Base-by-base conservation (phyloP, 23 red algal species). In the Agarophyton chilense region DNA sequence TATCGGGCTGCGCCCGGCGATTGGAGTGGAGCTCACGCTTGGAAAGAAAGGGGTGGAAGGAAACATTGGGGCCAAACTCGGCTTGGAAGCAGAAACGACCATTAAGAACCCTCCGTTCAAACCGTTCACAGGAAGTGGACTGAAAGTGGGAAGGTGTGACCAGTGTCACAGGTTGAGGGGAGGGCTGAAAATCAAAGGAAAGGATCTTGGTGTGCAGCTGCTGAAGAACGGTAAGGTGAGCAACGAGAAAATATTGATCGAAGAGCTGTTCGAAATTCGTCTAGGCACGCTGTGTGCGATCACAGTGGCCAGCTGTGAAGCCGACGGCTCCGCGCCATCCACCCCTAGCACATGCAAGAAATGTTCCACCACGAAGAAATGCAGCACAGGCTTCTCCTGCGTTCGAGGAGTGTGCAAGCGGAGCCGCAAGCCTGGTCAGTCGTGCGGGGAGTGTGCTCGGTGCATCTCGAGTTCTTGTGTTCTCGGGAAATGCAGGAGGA, bases 241-340 rank as follows among this genome's bases (percentile, higher is more conserved):
- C 8, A 17, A 57, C 24, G 38, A 77, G 34, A 46, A 77, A 26
- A 53, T 49, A 7, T 16, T 82, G 2, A 51, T 82, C 17, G 52
- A 9, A 40, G 6, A 82, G 4, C 51, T 82, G 8, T 82, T 82
- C 56, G 32, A 8, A 2, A 82, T 82, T 82, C 14, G 17, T 19
- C 78, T 82, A 2, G 78, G 78, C 3, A 82, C 78, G 10, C 4
- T 82, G 2, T 82, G 78, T 29, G 78, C 78, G 4, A 4, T 66
- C 7, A 7, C 52, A 2, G 31, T 3, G 12, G 25, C 61, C 28
- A 35, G 4, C 61, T 66, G 61, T 18, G 10, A 10, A 34, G n/a
- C n/a, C n/a, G n/a, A n/a, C n/a, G n/a, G n/a, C n/a, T n/a, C n/a
- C n/a, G n/a, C n/a, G n/a, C n/a, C n/a, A n/a, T n/a, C n/a, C n/a